A percentile compares a stretch with the other conserved stretches of the same genome.
phyloP scores from a whole-genome alignment of 176 grass and related monocot species.

The Aegilops speltoides region DNA sequence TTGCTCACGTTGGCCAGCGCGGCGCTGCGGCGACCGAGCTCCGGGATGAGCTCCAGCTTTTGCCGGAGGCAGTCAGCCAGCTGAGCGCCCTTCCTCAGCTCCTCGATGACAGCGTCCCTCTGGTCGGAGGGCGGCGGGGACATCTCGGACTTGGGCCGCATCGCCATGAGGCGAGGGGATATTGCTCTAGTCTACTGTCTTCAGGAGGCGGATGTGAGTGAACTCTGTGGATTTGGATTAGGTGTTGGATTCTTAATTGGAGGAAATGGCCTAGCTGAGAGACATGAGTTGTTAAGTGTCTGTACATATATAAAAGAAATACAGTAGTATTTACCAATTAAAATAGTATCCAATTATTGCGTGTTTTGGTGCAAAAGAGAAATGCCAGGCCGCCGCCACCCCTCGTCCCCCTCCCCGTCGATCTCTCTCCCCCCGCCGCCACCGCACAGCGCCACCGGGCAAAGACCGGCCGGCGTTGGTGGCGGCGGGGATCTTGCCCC shows the following conservation, averaged over 20 bases:
- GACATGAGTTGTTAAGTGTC: not conserved
- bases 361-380: not conserved
- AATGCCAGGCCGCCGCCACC: no score
- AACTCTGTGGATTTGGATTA: not conserved
- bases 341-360: not conserved
- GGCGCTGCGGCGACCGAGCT: constrained; percentile 6
- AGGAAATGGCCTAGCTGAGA: not conserved
- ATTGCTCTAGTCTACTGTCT: not conserved
- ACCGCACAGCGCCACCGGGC: no score
- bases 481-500: no score
- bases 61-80: constrained; percentile 26
- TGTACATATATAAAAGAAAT: not conserved
- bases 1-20: constrained; percentile 13
- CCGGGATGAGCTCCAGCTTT: constrained; percentile 37
- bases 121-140: not conserved
- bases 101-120: constrained; percentile 23
- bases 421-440: no score
- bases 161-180: constrained; percentile 4
- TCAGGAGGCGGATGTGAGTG: not conserved
- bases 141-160: constrained; percentile 13
- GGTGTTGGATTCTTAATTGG: not conserved
- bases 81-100: constrained; percentile 21
- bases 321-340: no score
- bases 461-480: no score
- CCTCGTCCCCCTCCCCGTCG: no score